Evolutionary conservation across 768 basidiomycete species (phyloP).

Genomic region (Mycena galericulata): DNA sequence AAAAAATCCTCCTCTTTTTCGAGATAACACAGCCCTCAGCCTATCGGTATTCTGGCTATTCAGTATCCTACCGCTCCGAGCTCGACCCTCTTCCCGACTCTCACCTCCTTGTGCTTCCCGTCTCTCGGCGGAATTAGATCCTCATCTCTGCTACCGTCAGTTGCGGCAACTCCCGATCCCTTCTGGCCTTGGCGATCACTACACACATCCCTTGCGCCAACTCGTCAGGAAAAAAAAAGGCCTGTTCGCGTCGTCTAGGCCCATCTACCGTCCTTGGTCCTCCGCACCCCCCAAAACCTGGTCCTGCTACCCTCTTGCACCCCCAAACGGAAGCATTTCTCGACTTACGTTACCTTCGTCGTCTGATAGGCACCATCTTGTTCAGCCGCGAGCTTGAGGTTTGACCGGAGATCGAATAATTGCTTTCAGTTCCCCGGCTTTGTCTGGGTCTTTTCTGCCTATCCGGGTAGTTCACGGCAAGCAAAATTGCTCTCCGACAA

Average conservation of each 20-base stretch:
- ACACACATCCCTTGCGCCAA: too few relatives aligned
- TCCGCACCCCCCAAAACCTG: neutral
- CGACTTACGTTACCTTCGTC: constrained; percentile 24
- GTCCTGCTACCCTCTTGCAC: too few relatives aligned
- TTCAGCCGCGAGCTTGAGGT: constrained; percentile 1
- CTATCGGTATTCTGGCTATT: constrained; percentile 56
- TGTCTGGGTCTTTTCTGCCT: constrained; percentile 24
- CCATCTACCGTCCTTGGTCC: neutral
- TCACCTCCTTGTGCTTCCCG: constrained; percentile 56
- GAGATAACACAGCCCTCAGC: too few relatives aligned
- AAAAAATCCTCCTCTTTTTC: too few relatives aligned
- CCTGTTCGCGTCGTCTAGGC: too few relatives aligned
- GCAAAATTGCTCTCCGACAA: constrained; percentile 2
- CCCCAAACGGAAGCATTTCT: constrained; percentile 22
- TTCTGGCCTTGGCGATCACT: constrained; percentile 11
- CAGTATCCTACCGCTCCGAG: constrained; percentile 60
- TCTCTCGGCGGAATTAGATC: constrained; percentile 62
- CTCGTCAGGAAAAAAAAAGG: too few relatives aligned
- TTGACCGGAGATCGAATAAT: constrained; percentile 17
- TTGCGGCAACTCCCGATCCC: constrained; percentile 9
- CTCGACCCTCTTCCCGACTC: constrained; percentile 44
- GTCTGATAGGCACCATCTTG: constrained; percentile 33
- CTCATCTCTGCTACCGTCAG: constrained; percentile 43
- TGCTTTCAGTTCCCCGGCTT: neutral
- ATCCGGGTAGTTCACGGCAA: constrained; percentile 2